Percentiles rank a stretch among this genome's conserved stretches.
phyloP scores from a whole-genome alignment of 768 basidiomycete species.

The Russula olivacea region DNA sequence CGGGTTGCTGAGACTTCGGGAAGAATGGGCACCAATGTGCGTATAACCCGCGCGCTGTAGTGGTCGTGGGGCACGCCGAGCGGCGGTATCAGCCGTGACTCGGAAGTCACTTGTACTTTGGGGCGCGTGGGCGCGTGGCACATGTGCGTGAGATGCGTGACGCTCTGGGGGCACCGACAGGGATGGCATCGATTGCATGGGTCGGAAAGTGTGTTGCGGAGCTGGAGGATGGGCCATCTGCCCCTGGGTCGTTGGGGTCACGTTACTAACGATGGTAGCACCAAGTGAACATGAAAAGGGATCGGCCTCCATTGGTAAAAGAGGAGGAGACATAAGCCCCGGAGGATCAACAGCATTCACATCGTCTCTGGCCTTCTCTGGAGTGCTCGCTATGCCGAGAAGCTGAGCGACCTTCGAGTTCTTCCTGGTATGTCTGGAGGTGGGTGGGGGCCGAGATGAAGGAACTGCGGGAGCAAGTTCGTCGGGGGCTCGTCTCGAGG shows the following conservation, averaged over 20 bases:
- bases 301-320: constrained; percentile 15
- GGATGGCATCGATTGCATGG: constrained; percentile 5
- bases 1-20: constrained; percentile 11
- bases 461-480: not conserved
- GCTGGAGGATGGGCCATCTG: not conserved
- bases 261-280: not conserved
- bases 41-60: not conserved
- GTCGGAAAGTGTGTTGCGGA: not conserved
- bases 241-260: not conserved
- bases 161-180: not conserved
- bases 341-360: not conserved
- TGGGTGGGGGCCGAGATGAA: not conserved
- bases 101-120: not conserved
- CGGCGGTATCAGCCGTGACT: not conserved
- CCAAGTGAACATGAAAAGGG: constrained; percentile 8
- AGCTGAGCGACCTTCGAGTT: constrained; percentile 11
- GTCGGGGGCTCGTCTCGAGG: not conserved
- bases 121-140: not conserved
- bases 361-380: not conserved
- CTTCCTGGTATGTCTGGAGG: constrained; percentile 3
- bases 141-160: not conserved
- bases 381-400: not conserved
- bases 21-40: not conserved
- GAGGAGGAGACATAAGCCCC: constrained; percentile 8
- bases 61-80: constrained; percentile 3